Conservation (phyloP, 2,329 filamentous ascomycete species). For the Fusarium burgessii region DNA sequence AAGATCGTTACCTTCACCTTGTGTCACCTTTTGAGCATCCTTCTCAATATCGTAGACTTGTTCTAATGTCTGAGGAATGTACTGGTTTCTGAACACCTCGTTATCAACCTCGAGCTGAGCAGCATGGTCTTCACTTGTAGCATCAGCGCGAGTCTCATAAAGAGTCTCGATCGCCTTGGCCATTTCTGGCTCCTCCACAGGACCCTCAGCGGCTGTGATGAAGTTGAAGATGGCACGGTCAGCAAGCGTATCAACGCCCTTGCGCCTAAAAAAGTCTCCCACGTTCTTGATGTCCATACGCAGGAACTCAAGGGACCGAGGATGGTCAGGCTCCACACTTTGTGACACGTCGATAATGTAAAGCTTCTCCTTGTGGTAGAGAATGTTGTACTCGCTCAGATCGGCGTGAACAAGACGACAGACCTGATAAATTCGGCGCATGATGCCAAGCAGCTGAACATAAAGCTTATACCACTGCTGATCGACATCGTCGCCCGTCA, state of each 20-base stretch:
- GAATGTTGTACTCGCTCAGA: conserved; percentile 96
- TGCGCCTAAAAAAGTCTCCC: conserved; percentile 88
- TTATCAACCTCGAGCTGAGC: conserved; percentile 81
- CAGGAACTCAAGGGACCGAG: conserved; percentile 89
- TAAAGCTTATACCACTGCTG: conserved; percentile 84
- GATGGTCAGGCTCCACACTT: conserved; percentile 96
- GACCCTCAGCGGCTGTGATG: conserved; percentile 73
- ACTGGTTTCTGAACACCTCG: conserved; percentile 94
- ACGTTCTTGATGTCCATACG: conserved; percentile 99
- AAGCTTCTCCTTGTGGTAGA: conserved; percentile 84
- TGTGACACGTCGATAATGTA: conserved; percentile 99
- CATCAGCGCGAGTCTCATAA: conserved; percentile 67
- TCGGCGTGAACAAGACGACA: conserved; percentile 95
- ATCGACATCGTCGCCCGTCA: conserved; percentile 75
- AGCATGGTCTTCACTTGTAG: conserved; percentile 62
- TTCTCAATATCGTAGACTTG: conserved; percentile 97
- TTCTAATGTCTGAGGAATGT: conserved; percentile 94
- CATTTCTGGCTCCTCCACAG: conserved; percentile 72
- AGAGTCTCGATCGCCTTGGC: conserved; percentile 73
- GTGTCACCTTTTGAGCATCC: conserved; percentile 81
- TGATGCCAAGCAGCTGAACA: conserved; percentile 84
- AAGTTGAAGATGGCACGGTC: conserved; percentile 89
- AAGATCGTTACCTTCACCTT: conserved; percentile 79
- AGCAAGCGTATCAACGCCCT: conserved; percentile 83
- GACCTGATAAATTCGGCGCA: conserved; percentile 92